A percentile compares a stretch with the other conserved stretches of the same genome.
These are phyloP conservation scores for Acanthamoeba triangularis DNA, from an alignment of 208 protist species.

Conservation along the genomic window DNA sequence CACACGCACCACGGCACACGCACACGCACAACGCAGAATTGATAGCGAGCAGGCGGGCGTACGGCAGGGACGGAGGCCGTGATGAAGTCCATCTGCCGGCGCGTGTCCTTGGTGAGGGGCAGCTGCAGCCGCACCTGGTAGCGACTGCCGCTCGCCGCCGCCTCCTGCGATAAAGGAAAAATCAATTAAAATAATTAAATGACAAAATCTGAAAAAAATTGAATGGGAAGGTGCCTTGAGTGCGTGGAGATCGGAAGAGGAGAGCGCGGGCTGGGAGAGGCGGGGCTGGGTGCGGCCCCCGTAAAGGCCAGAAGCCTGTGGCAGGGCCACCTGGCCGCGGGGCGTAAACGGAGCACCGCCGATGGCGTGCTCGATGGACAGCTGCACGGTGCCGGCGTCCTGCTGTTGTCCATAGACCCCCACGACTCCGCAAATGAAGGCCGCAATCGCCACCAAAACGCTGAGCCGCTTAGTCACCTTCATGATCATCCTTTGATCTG, in stretches of 20 bases:
- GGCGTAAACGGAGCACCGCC: not conserved
- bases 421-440: not conserved
- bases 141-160: not conserved
- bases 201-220: not conserved
- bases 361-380: not conserved
- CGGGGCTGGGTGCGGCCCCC: not conserved
- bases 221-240: not conserved
- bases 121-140: slow-evolving; percentile 53
- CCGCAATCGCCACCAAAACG: not conserved
- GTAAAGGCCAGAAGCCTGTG: not conserved
- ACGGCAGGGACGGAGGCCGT: slow-evolving; percentile 39
- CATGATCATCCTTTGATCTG: not conserved
- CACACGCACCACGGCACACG: not conserved
- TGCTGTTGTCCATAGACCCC: not conserved
- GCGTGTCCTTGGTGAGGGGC: slow-evolving; percentile 20
- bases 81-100: slow-evolving; percentile 8
- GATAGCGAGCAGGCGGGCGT: not conserved
- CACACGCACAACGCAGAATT: not conserved
- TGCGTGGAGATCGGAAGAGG: not conserved
- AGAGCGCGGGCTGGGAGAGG: not conserved
- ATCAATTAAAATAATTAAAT: not conserved
- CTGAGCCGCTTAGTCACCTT: not conserved
- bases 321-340: not conserved
- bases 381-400: not conserved
- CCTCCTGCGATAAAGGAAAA: not conserved